A percentile compares a stretch with the other conserved stretches of the same genome.
Conservation (phyloP, 352 stramenopile species). For the Globisporangium nunn region DNA sequence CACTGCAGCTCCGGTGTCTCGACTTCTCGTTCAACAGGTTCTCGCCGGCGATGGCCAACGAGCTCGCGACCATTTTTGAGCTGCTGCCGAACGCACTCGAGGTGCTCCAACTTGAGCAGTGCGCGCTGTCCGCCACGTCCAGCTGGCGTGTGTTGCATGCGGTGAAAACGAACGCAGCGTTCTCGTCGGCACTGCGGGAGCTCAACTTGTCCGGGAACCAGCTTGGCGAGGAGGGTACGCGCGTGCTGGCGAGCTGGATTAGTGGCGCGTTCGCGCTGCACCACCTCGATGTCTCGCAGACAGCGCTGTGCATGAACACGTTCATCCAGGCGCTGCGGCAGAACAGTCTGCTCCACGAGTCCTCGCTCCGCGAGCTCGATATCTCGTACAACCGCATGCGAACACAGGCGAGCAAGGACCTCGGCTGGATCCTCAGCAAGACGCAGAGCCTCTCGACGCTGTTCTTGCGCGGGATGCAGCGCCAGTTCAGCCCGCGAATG, state of each 20-base stretch:
- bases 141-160: slow-evolving; percentile 32
- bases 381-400: slow-evolving; percentile 68
- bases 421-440: slow-evolving; percentile 58
- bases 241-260: slow-evolving; percentile 44
- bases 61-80: slow-evolving; percentile 42
- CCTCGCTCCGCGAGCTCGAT: slow-evolving; percentile 47
- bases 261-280: slow-evolving; percentile 44
- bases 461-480: slow-evolving; percentile 57
- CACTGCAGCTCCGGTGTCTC: slow-evolving; percentile 28
- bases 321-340: slow-evolving; percentile 53
- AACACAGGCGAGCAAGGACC: slow-evolving; percentile 32
- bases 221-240: slow-evolving; percentile 37
- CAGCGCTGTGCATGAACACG: slow-evolving; percentile 39
- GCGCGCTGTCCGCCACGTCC: slow-evolving; percentile 21
- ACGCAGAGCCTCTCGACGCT: slow-evolving; percentile 52
- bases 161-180: slow-evolving; percentile 39
- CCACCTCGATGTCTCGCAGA: slow-evolving; percentile 54
- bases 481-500: slow-evolving; percentile 9
- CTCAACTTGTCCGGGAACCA: slow-evolving; percentile 62
- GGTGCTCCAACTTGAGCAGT: slow-evolving; percentile 53
- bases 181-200: slow-evolving; percentile 37
- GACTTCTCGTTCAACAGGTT: slow-evolving; percentile 70
- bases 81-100: slow-evolving; percentile 40
- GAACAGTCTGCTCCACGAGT: slow-evolving; percentile 63
- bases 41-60: slow-evolving; percentile 34